Base-by-base conservation (phyloP, 1,284 basidiomycete species). In the Malassezia equina region DNA sequence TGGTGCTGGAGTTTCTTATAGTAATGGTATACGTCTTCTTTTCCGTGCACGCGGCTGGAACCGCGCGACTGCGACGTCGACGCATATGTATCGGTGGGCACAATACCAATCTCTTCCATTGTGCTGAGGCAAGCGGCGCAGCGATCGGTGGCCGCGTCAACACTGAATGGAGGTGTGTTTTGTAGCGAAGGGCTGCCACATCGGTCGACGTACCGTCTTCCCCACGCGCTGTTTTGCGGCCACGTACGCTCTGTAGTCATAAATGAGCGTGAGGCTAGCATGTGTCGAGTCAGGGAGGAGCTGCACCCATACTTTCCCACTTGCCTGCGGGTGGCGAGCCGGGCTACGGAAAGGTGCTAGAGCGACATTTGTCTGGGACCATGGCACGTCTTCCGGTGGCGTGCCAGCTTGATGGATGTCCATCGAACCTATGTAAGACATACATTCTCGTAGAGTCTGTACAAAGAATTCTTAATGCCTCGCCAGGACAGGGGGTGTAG, bases 1-100 rank as follows among this genome's bases (percentile, higher is more conserved):
- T 74, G 71, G 48, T 71, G 71, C 52, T 72, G 69, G 44, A 73
- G 63, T 61, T 74, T 73, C 56, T 74, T 74, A 60, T 64, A 73
- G 34, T 69, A 58, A 25, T 71, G 59, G 52, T 65, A 74, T 9
- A 34, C 47, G 39, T 55, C 53, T 11, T 39, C 23, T 21, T 29
- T 17, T 27, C 24, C n/a, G 17, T 21, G 8, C 13, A 23, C 9
- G 9, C 23, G 19, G 19, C 12, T 25, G 5, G 33, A 12, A 9
- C 39, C 34, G 23, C 46, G 47, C 29, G 36, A 17, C 15, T 31
- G 12, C 17, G 54, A 56, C 12, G 31, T 47, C 17, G 44, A 51
- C 15, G 54, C 54, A 19, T 41, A 19, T 7, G 47, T 21, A 5
- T 44, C 41, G 6, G 49, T 28, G 11, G 49, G 54, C 27, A 39